Conservation (phyloP, 169 alveolate species). For the Eimeria necatrix region DNA sequence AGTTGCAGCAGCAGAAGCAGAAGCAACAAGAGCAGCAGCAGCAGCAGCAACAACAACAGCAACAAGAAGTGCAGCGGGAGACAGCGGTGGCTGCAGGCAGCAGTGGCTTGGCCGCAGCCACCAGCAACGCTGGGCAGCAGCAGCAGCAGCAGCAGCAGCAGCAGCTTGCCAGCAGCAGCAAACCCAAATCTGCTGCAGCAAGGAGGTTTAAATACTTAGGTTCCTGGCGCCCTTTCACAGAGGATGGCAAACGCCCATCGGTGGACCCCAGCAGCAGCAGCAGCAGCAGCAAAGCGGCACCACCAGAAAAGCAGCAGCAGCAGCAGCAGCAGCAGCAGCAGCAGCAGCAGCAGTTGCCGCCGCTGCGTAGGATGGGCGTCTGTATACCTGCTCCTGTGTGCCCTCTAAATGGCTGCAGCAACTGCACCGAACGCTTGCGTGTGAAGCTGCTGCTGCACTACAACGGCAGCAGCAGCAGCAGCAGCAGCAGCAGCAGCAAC, state of each 20-base stretch:
- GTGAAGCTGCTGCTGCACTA: neutral
- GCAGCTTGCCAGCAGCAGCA: neutral
- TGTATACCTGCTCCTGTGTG: neutral
- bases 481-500: constrained; percentile 5
- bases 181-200: neutral
- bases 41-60: neutral
- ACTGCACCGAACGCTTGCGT: neutral
- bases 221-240: neutral
- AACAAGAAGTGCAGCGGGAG: neutral
- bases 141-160: neutral
- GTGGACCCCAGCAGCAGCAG: neutral
- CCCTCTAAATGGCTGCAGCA: neutral
- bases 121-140: no score
- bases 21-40: neutral
- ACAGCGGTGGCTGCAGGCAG: no score
- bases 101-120: no score
- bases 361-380: neutral
- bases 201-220: neutral
- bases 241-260: neutral
- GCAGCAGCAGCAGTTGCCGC: neutral
- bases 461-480: neutral
- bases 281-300: neutral
- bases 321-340: neutral
- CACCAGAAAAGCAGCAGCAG: neutral
- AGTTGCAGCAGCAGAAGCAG: neutral